These are phyloP conservation scores for Globisporangium ultimum DNA, from an alignment of 352 stramenopile genomes.

Conservation along the genomic window DNA sequence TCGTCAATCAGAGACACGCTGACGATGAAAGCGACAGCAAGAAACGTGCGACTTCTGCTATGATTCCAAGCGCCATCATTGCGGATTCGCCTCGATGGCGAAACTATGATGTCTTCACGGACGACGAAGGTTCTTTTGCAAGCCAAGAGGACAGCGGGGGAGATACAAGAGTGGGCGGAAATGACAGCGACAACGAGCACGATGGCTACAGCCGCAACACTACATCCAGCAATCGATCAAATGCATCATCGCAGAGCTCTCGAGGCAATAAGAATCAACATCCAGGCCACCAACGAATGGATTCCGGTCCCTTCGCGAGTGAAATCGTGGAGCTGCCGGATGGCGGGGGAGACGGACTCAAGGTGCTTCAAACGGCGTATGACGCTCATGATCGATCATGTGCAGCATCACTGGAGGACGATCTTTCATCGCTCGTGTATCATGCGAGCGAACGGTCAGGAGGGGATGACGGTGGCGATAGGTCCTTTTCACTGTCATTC, in stretches of 20 bases:
- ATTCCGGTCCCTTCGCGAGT: slow-evolving; percentile 14
- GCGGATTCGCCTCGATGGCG: slow-evolving; percentile 24
- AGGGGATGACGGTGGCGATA: not conserved
- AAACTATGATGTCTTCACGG: slow-evolving; percentile 28
- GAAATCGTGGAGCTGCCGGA: slow-evolving; percentile 20
- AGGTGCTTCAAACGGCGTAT: not conserved
- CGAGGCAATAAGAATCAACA: not conserved
- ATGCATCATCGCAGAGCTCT: slow-evolving; percentile 1
- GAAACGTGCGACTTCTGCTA: not conserved
- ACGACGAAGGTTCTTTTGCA: slow-evolving; percentile 17
- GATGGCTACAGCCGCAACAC: not conserved
- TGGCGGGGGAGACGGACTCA: slow-evolving; percentile 7
- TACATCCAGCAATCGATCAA: not conserved
- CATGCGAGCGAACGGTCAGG: slow-evolving; percentile 13
- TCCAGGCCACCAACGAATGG: slow-evolving; percentile 7
- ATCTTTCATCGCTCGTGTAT: slow-evolving; percentile 36
- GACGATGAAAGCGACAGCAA: slow-evolving; percentile 5
- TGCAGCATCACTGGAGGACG: slow-evolving; percentile 11
- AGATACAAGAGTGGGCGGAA: not conserved
- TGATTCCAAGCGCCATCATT: not conserved
- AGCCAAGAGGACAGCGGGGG: slow-evolving; percentile 1
- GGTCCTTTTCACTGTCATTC: not conserved
- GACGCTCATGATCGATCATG: not conserved
- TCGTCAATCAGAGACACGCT: not conserved
- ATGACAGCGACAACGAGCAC: not conserved